phyloP scores from a whole-genome alignment of 495 filamentous ascomycete species.

The Hypoxylon fragiforme region DNA sequence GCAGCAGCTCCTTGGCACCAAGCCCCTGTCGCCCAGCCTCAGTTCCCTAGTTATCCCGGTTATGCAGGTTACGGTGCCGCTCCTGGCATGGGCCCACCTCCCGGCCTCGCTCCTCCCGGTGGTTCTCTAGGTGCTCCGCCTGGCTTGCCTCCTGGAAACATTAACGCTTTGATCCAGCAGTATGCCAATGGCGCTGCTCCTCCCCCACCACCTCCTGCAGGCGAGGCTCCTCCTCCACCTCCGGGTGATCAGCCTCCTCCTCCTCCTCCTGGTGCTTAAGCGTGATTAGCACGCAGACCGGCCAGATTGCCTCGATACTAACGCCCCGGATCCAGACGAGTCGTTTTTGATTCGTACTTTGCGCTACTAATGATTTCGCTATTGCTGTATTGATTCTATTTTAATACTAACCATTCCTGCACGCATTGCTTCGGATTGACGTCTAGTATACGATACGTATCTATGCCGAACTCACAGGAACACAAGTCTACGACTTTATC shows the following conservation, averaged over 20 bases:
- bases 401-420: slow-evolving; percentile 9
- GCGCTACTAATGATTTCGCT: slow-evolving; percentile 21
- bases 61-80: slow-evolving; percentile 64
- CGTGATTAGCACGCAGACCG: slow-evolving; percentile 16
- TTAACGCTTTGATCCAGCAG: slow-evolving; percentile 69
- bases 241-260: slow-evolving; percentile 77
- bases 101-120: slow-evolving; percentile 65
- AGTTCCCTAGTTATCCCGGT: slow-evolving; percentile 59
- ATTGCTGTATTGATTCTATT: slow-evolving; percentile 13
- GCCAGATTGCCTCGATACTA: slow-evolving; percentile 26
- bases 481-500: neutral
- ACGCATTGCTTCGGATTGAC: neutral
- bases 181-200: slow-evolving; percentile 62
- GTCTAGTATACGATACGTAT: neutral
- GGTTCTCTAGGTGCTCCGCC: slow-evolving; percentile 60
- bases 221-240: slow-evolving; percentile 72
- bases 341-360: slow-evolving; percentile 4
- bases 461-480: neutral
- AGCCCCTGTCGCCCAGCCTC: slow-evolving; percentile 55
- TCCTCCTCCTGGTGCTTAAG: slow-evolving; percentile 63
- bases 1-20: slow-evolving; percentile 74
- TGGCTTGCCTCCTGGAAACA: slow-evolving; percentile 55
- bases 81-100: slow-evolving; percentile 57
- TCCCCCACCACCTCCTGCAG: slow-evolving; percentile 52
- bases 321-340: slow-evolving; percentile 5